phyloP scores from a whole-genome alignment of 2,329 filamentous ascomycete species.

The Teratosphaeria pseudoeucalypti region DNA sequence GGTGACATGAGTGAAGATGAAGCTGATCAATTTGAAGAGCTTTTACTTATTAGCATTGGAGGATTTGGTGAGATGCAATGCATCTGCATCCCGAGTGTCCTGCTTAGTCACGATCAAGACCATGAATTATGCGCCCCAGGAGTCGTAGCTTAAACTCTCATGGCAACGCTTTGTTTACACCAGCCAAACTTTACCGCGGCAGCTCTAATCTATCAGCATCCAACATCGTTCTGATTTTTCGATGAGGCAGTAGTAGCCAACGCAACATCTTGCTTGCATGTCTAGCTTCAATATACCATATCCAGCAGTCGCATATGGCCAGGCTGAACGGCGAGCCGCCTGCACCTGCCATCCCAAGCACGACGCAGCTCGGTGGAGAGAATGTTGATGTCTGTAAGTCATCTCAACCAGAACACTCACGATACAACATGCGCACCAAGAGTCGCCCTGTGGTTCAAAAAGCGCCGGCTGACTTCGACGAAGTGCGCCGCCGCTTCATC shows the following conservation, averaged over 20 bases:
- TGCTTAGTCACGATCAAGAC: neutral
- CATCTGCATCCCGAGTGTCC: neutral
- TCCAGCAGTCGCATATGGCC: conserved; percentile 48
- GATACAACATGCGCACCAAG: conserved; percentile 20
- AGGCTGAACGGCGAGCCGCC: conserved; percentile 52
- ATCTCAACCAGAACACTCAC: conserved; percentile 5
- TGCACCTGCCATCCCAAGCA: conserved; percentile 40
- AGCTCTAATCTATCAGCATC: neutral
- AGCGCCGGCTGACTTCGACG: conserved; percentile 20
- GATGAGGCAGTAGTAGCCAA: neutral
- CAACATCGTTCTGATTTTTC: neutral
- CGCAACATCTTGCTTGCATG: neutral
- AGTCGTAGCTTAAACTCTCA: neutral
- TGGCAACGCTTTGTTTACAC: neutral
- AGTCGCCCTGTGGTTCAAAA: conserved; percentile 10
- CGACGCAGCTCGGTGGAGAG: conserved; percentile 35
- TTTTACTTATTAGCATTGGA: neutral
- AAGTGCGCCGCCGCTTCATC: conserved; percentile 69
- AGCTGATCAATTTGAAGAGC: no score
- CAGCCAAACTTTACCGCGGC: neutral
- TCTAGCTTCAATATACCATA: neutral
- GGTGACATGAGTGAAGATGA: no score
- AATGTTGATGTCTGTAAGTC: conserved; percentile 60
- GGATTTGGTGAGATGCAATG: neutral
- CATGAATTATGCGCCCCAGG: neutral